phyloP scores from a whole-genome alignment of 1,284 basidiomycete species.

The Exobasidium cylindrosporum region DNA sequence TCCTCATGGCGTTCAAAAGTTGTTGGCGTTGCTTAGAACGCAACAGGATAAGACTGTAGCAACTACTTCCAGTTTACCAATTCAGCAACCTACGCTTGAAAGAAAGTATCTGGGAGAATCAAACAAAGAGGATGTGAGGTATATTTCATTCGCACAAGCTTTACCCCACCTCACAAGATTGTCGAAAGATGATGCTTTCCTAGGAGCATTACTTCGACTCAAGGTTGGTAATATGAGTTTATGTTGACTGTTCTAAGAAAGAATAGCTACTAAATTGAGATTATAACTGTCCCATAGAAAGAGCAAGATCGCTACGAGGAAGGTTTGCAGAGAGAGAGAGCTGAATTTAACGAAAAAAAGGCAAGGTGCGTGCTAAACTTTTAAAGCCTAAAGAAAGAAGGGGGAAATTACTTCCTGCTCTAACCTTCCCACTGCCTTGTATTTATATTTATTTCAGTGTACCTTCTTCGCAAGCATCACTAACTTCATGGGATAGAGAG shows the following conservation, averaged over 20 bases:
- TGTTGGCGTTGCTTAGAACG: not conserved
- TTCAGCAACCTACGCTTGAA: not conserved
- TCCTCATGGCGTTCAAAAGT: conserved; percentile 7
- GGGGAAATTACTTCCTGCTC: no score
- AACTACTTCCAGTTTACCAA: not conserved
- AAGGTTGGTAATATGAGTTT: conserved; percentile 6
- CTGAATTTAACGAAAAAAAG: not conserved
- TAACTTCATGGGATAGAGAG: not conserved
- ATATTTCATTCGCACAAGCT: conserved; percentile 10
- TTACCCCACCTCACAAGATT: conserved; percentile 5
- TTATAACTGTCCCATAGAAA: no score
- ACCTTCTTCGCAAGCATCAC: not conserved
- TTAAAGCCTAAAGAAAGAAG: no score
- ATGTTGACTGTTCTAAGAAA: no score
- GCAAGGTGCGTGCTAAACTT: not conserved
- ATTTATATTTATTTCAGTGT: no score
- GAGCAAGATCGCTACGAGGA: conserved; percentile 1
- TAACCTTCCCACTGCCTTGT: no score
- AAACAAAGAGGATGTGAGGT: conserved; percentile 4
- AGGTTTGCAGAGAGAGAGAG: not conserved
- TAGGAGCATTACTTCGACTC: not conserved
- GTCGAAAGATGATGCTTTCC: conserved; percentile 8
- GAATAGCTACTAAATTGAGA: no score
- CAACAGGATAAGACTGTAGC: conserved; percentile 5
- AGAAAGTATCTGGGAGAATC: not conserved